These are phyloP conservation scores for Globisporangium ultimum DNA, from an alignment of 352 stramenopile genomes.

Conservation along the genomic window DNA sequence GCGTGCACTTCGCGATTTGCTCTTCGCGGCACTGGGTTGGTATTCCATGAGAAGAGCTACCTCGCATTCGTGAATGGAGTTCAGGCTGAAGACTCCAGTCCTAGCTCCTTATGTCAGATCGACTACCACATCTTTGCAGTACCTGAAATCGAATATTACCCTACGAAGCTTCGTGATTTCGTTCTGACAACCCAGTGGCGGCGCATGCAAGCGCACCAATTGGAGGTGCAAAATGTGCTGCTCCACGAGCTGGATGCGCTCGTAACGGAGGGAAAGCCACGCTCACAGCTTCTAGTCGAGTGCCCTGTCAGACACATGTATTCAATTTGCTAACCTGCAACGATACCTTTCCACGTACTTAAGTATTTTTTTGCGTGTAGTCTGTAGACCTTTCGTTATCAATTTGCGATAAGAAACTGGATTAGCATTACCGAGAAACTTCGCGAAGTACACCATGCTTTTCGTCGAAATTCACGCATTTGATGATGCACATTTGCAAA, in stretches of 20 bases:
- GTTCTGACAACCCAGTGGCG: not conserved
- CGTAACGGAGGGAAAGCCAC: not conserved
- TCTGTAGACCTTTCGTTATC: too few species aligned
- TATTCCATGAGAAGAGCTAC: not conserved
- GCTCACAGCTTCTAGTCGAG: not conserved
- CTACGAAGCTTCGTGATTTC: not conserved
- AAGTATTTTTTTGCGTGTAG: too few species aligned
- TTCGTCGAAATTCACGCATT: too few species aligned
- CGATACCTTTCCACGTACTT: too few species aligned
- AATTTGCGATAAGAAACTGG: too few species aligned
- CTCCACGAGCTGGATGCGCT: not conserved
- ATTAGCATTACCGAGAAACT: too few species aligned
- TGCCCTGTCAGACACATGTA: not conserved
- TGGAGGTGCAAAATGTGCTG: not conserved
- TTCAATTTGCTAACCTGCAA: not conserved
- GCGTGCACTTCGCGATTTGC: not conserved
- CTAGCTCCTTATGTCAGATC: not conserved
- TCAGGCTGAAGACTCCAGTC: too few species aligned
- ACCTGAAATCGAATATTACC: not conserved
- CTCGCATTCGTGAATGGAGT: not conserved
- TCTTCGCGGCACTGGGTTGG: not conserved
- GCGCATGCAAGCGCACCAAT: not conserved
- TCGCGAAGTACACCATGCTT: too few species aligned
- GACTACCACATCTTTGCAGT: not conserved
- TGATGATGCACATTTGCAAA: too few species aligned